Evolutionary conservation across 345 rosid genomes (phyloP).

Genomic region (Moricandia arvensis): DNA sequence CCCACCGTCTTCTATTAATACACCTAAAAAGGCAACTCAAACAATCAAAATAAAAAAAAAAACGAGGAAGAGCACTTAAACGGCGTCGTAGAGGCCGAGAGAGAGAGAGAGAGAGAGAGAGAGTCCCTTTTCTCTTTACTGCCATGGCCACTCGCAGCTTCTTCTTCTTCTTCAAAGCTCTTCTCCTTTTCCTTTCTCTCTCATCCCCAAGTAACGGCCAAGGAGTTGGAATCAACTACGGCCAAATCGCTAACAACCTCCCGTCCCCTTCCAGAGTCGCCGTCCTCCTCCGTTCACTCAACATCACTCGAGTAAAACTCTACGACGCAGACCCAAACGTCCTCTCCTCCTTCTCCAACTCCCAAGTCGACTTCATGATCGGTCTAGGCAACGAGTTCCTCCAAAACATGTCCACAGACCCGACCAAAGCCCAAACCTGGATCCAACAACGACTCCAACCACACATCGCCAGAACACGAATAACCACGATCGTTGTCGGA

Average conservation of each 20-base stretch:
- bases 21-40: neutral
- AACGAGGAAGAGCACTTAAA: neutral
- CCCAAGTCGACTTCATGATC: constrained; percentile 69
- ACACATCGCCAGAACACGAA: constrained; percentile 53
- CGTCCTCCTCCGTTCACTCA: constrained; percentile 57
- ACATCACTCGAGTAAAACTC: constrained; percentile 68
- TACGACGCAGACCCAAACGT: constrained; percentile 86
- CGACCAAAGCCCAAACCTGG: constrained; percentile 63
- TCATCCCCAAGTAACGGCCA: constrained; percentile 35
- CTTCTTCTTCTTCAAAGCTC: constrained; percentile 29
- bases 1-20: constrained; percentile 9
- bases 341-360: constrained; percentile 65
- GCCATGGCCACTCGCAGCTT: constrained; percentile 30
- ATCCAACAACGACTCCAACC: constrained; percentile 60
- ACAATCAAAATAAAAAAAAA: neutral
- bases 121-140: neutral
- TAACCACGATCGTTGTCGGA: constrained; percentile 71
- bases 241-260: constrained; percentile 84
- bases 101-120: neutral
- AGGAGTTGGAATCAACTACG: constrained; percentile 86
- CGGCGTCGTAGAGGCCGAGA: constrained; percentile 18
- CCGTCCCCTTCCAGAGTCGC: constrained; percentile 70
- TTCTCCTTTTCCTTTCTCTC: constrained; percentile 44
- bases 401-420: constrained; percentile 54
- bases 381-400: constrained; percentile 68